Evolutionary conservation across 441 rosid species (phyloP), one percentile per base, ranked within the genome.

Genomic region (Lepidium campestre): DNA sequence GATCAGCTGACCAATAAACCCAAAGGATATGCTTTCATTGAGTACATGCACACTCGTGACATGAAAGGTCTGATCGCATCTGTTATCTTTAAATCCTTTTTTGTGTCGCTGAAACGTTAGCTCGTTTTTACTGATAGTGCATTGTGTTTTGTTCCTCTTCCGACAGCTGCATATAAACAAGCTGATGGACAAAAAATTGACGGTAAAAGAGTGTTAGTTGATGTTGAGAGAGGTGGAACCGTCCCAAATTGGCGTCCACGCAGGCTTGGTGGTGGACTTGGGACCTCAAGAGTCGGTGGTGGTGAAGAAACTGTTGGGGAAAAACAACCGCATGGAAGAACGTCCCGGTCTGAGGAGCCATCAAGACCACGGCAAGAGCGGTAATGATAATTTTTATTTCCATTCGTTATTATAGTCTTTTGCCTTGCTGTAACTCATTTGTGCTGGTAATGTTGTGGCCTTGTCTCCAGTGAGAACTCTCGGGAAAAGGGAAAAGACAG

Each of bases 181-280:
- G 98, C 92, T 68, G 98, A 90, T 86, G 98, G 97, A 69, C 81
- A 86, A 83, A 90, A 92, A 86, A 79, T 92, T 77, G 96, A 92
- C 47, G 96, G 93, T 12, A 83, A 89, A 81, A 90, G 96, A 81
- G 98, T 92, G 67, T 89, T 92, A 67, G 97, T 92, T 57, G 98
- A 92, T 79, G 98, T 92, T 65, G 97, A 92, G 75, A 90, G 97
- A 17, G 96, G 98, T 70, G 80, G 96, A 78, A 92, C 97, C 10
- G 98, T 92, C 17, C 98, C 98, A 62, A 90, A 92, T 78, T 92
- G 96, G 98, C 86, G 96, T 39, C 98, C 98, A 62, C 96, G 98
- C 53, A 84, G 98, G 53, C 86, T 92, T 53, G 98, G 98, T 53
- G 96, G 96, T 79, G 96, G 98, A 65, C 96, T 92, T 79, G 98